A percentile compares a stretch with the other conserved stretches of the same genome.
phyloP scores from a whole-genome alignment of 2,329 filamentous ascomycete genomes.

The Exophiala sp. region DNA sequence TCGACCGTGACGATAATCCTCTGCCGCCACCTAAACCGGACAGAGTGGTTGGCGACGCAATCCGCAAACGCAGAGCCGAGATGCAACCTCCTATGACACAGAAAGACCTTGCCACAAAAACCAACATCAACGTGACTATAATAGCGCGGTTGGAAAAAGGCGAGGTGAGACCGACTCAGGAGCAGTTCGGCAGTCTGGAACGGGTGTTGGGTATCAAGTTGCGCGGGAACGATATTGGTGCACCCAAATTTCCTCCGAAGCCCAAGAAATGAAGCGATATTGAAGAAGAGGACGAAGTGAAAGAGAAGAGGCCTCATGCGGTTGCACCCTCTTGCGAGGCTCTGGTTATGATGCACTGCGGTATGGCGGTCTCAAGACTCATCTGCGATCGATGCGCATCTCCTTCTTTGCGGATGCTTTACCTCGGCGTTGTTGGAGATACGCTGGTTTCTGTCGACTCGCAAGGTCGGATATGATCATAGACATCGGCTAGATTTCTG shows the following conservation, averaged over 20 bases:
- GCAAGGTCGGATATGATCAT: neutral
- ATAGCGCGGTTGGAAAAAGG: slow-evolving; percentile 83
- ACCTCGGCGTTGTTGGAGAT: too few species aligned
- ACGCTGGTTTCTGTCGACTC: neutral
- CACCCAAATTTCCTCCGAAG: slow-evolving; percentile 71
- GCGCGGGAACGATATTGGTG: slow-evolving; percentile 76
- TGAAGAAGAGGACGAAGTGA: too few species aligned
- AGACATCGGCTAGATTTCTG: too few species aligned
- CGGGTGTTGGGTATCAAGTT: slow-evolving; percentile 81
- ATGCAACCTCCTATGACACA: slow-evolving; percentile 75
- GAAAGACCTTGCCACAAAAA: slow-evolving; percentile 77
- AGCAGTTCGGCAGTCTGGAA: slow-evolving; percentile 72
- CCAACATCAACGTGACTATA: slow-evolving; percentile 75
- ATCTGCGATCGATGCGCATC: too few species aligned
- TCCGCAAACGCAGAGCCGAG: slow-evolving; percentile 69
- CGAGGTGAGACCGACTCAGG: slow-evolving; percentile 72
- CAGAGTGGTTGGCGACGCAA: slow-evolving; percentile 71
- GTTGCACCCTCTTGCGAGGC: too few species aligned
- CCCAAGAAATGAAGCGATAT: too few species aligned
- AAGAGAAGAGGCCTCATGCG: too few species aligned
- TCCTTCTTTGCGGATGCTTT: too few species aligned
- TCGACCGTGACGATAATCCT: slow-evolving; percentile 95
- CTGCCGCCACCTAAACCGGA: slow-evolving; percentile 88
- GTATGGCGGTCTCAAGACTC: too few species aligned
- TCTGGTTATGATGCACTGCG: too few species aligned